Conservation (phyloP, 768 basidiomycete genomes). For the Mycena chlorophos region DNA sequence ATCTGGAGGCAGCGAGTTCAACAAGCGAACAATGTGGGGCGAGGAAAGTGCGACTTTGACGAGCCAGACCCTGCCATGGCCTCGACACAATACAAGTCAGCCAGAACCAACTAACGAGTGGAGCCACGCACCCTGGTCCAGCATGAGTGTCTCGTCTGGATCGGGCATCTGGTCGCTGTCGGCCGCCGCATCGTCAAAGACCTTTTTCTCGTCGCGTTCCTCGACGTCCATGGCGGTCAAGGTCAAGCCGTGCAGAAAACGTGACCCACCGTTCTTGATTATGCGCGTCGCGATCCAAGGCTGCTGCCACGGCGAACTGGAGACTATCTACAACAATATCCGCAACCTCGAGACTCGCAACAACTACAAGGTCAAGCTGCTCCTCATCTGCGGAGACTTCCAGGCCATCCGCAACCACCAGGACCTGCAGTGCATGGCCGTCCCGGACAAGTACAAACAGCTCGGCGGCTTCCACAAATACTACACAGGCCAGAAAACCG, state of each 20-base stretch:
- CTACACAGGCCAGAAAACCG: slow-evolving; percentile 79
- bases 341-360: slow-evolving; percentile 58
- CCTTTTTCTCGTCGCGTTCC: slow-evolving; percentile 69
- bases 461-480: slow-evolving; percentile 89
- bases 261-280: slow-evolving; percentile 18
- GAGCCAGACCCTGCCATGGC: slow-evolving; percentile 77
- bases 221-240: slow-evolving; percentile 33
- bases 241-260: not conserved
- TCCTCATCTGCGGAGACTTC: slow-evolving; percentile 96
- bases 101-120: not conserved
- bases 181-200: slow-evolving; percentile 52
- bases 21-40: not conserved
- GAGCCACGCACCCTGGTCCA: slow-evolving; percentile 45
- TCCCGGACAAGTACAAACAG: slow-evolving; percentile 83
- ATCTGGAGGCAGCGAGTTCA: slow-evolving; percentile 50
- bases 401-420: slow-evolving; percentile 84
- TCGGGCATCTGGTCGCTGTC: slow-evolving; percentile 73
- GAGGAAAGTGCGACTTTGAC: slow-evolving; percentile 63
- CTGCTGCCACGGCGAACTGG: slow-evolving; percentile 94
- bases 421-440: slow-evolving; percentile 89
- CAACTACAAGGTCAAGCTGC: slow-evolving; percentile 71
- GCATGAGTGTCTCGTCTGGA: slow-evolving; percentile 80
- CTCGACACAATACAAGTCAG: slow-evolving; percentile 24
- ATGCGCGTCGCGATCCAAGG: slow-evolving; percentile 85
- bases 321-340: slow-evolving; percentile 79